Conservation (phyloP, 768 basidiomycete species). For the Paxillus ammoniavirescens region DNA sequence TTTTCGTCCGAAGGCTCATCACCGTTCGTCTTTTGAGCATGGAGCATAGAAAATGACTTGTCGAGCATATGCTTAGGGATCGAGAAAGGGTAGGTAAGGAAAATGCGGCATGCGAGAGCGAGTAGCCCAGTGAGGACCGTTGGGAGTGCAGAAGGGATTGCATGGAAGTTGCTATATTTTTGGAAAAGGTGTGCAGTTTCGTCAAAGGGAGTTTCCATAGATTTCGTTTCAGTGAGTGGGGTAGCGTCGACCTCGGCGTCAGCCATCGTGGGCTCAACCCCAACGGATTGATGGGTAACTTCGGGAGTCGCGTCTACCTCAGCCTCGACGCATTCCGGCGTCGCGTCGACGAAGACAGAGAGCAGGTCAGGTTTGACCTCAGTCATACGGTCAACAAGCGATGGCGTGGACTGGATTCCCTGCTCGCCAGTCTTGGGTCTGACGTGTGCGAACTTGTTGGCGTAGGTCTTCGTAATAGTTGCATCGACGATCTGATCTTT, state of each 20-base stretch:
- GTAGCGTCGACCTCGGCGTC: constrained; percentile 36
- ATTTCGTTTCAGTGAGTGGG: constrained; percentile 14
- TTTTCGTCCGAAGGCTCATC: constrained; percentile 29
- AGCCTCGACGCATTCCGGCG: constrained; percentile 43
- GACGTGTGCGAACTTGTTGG: constrained; percentile 42
- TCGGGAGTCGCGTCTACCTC: constrained; percentile 45
- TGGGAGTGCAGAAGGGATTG: constrained; percentile 30
- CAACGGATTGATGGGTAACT: constrained; percentile 31
- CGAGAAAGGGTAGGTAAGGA: constrained; percentile 49
- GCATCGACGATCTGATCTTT: constrained; percentile 53
- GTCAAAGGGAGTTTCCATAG: constrained; percentile 24
- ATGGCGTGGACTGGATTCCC: constrained; percentile 38
- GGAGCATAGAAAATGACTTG: constrained; percentile 34
- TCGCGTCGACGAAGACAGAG: constrained; percentile 52
- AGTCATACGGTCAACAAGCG: constrained; percentile 36
- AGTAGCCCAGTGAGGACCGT: constrained; percentile 37
- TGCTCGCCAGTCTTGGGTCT: constrained; percentile 35
- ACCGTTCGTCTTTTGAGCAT: constrained; percentile 28
- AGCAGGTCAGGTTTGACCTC: constrained; percentile 38
- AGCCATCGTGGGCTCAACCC: constrained; percentile 24
- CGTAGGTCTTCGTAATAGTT: constrained; percentile 38
- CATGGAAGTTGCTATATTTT: constrained; percentile 28
- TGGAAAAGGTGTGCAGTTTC: constrained; percentile 19
- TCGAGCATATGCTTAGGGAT: constrained; percentile 44
- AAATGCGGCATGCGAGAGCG: constrained; percentile 46